Evolutionary conservation across 2,329 filamentous ascomycete species (phyloP).

Genomic region (Trichothecium roseum): DNA sequence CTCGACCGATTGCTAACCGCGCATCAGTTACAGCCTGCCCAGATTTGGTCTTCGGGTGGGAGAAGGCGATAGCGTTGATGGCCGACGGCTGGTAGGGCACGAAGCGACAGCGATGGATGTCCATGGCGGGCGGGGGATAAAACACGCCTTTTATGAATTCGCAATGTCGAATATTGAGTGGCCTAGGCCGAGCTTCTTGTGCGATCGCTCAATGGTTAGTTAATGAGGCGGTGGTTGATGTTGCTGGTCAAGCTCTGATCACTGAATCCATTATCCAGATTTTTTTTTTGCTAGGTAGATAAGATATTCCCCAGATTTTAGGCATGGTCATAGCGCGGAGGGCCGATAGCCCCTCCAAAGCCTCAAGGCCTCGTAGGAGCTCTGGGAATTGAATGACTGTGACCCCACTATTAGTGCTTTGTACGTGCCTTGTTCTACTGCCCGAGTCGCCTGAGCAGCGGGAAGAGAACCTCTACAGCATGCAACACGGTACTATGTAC

Average conservation of each 20-base stretch:
- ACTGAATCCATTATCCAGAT: conserved; percentile 12
- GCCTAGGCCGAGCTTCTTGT: no score
- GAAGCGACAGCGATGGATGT: conserved; percentile 95
- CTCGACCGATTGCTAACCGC: conserved; percentile 80
- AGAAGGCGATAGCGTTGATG: conserved; percentile 93
- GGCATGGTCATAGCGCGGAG: conserved; percentile 20
- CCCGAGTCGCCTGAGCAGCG: no score
- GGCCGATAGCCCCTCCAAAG: no score
- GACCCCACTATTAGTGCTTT: no score
- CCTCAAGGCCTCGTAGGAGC: no score
- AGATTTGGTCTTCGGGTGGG: conserved; percentile 51
- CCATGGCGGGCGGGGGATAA: conserved; percentile 45
- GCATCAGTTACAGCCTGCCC: conserved; percentile 41
- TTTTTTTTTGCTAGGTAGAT: conserved; percentile 16
- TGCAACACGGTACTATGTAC: no score
- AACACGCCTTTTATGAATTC: no score
- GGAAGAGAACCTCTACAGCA: no score
- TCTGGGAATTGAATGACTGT: no score
- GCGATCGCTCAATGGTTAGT: not conserved
- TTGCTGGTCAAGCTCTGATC: not conserved
- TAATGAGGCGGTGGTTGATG: no score
- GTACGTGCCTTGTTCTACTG: no score
- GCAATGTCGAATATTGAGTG: no score
- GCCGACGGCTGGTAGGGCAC: conserved; percentile 83
- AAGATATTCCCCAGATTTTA: conserved; percentile 13